Base-by-base conservation (phyloP, 177 flowering plant species). In the Vitis hybrid region DNA sequence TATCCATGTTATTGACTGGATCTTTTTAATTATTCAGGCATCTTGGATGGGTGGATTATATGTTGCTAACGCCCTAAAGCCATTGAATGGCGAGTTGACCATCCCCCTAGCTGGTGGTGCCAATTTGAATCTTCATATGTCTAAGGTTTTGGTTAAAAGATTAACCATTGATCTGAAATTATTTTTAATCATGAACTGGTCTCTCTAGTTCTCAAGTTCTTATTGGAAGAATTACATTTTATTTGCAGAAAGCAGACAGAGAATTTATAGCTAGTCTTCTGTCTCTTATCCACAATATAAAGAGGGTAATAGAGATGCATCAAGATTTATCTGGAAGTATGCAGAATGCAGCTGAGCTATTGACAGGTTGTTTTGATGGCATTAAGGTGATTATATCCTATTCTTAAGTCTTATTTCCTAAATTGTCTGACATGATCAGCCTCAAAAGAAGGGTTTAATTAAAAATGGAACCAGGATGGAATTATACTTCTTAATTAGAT, bases 1-100 rank as follows among this genome's bases (percentile, higher is more conserved):
- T 60, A 14, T 56, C 3, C 64, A 14, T 56, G 30, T 17, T 62
- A 21, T 57, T 59, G 21, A 11, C n/a, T 72, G 18, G 17, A 6
- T 62, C 13, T 68, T 30, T 64, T 65, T 70, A 1, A 72, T 17
- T 70, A 12, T 71, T 65, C 74, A 96, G 99, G 97, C 97, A 80
- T 81, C 85, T 54, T 84, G 79, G 89, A 75, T 93, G 72, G 95
- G 97, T 77, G 99, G 99, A 57, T 89, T 97, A 34, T 95, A 93
- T 81, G 78, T 74, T 60, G 64, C 78, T 67, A 75, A 72, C 74
- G 71, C 71, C n/a, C 4, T 23, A 21, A 75, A 78, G 65, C 78
- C 84, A 59, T 62, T 85, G 64, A 78, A 68, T 70, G 98, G 97
- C 72, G 86, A 79, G 69, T 60, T 93, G 73, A 74, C 72, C 34